Evolutionary conservation across 1,139 yeast species (phyloP), one percentile per base, ranked within the genome.

Genomic region (Nakaseomyces bracarensis): DNA sequence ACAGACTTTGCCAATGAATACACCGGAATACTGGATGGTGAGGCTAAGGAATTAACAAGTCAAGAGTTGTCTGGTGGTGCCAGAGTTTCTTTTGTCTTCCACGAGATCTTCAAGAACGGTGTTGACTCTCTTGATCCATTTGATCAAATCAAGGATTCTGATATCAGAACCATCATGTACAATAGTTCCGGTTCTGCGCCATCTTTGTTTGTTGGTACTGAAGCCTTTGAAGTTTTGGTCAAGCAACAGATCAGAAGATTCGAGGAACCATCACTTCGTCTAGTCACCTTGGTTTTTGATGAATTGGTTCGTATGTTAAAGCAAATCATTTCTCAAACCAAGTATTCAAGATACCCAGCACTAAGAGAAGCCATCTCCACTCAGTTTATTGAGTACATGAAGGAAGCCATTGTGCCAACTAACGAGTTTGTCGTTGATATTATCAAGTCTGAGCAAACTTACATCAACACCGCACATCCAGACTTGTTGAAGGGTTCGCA

Each of bases 121-220:
- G 77, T 91, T 47, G 78, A 79, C 60, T 85, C 97, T 0, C 71
- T 91, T 47, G 98, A 93, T 63, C 99, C 99, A 44, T 93, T 85
- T 64, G 98, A 91, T 61, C 95, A 89, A 64, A 89, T 91, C 58
- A 89, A 87, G 68, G 98, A 91, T 63, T 83, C 85, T 26, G 99
- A 91, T 62, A 93, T 93, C 54, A 79, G 98, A 66, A 91, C 98
- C n/a, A 89, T 91, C 41, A 82, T 82, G 89, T 86, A 89, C 69
- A 91, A 91, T 64, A 85, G 96, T 36, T 83, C 96, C 11, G 98
- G 98, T 59, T 82, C 96, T 14, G 86, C 96, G 1, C 98, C 98
- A n/a, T 84, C 96, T 4, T 72, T 91, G 55, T 91, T 91, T 67
- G 98, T 91, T 46, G 98, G 97, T 38, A 91, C 98, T 6, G 91